Evolutionary conservation across 768 basidiomycete species (phyloP).

Genomic region (Amanita jacksonii): DNA sequence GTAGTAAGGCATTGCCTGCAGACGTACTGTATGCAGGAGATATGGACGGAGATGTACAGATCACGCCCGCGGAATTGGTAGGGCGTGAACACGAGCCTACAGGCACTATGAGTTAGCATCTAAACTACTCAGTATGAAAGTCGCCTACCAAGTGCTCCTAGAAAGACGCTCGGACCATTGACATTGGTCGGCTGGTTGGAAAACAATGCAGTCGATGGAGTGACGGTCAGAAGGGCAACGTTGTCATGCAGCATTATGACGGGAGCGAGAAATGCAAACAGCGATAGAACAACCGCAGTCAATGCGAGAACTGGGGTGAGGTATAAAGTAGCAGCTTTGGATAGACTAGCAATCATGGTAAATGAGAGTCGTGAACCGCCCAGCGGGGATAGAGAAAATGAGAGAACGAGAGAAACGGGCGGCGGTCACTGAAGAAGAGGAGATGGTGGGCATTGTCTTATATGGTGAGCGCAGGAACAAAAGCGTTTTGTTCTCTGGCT

Average conservation of each 20-base stretch:
- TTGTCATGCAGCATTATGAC: conserved; percentile 45
- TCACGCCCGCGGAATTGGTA: conserved; percentile 37
- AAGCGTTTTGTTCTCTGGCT: conserved; percentile 1
- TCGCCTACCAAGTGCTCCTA: conserved; percentile 58
- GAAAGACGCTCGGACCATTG: conserved; percentile 61
- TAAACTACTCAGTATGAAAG: neutral
- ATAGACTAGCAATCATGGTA: conserved; percentile 60
- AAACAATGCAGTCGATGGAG: conserved; percentile 36
- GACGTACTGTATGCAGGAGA: conserved; percentile 54
- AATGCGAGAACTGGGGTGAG: conserved; percentile 58
- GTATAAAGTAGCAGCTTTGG: conserved; percentile 59
- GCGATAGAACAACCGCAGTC: conserved; percentile 52
- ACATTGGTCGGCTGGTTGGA: conserved; percentile 24
- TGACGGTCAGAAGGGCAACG: conserved; percentile 58
- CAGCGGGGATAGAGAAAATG: conserved; percentile 6
- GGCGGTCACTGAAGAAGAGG: neutral
- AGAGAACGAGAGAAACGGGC: conserved; percentile 7
- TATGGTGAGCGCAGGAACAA: neutral
- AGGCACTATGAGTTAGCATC: conserved; percentile 1
- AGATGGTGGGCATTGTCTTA: neutral
- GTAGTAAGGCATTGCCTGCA: neutral
- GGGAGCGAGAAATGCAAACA: conserved; percentile 66
- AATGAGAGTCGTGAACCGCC: neutral
- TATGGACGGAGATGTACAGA: conserved; percentile 46
- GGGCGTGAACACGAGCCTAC: conserved; percentile 60